Base-by-base conservation (phyloP, 2,329 filamentous ascomycete species). In the Diaporthe australafricana region DNA sequence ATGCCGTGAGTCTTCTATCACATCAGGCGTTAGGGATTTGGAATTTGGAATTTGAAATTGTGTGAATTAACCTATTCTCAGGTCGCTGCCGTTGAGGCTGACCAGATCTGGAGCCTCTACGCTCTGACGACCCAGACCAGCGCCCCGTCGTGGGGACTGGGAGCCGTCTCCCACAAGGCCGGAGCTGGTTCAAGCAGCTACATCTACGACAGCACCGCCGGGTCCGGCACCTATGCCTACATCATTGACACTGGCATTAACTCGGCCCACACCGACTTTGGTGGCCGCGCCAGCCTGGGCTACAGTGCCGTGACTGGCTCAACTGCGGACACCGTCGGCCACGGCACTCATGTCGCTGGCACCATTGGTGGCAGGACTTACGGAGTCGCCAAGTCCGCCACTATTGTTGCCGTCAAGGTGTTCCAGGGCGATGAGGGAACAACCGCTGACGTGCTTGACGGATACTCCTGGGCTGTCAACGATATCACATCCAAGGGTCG, bases 171-270 rank as follows among this genome's bases (percentile, higher is more conserved):
- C 17, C 76, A 77, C 72, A 50, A 66, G 22, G 75, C 70, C 14
- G 68, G 67, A 3, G 72, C 66, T 20, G 71, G 71, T 7, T 56
- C 60, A 2, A 71, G 70, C 42, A 68, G 69, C 60, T 79, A 78
- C 65, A 42, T 75, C 45, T 79, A 78, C 68, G 75, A 78, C 68
- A 50, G 56, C 27, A 72, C 73, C 1, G 75, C 77, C 7, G 80
- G 79, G n/a, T n/a, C 55, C 1, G 76, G 73, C 17, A 75, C 75
- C 14, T 84, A 81, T 70, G 78, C 81, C 56, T 87, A 86, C 74
- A 74, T 87, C 27, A 79, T 87, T 69, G 85, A 87, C 76, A 85
- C 83, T 5, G 84, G 85, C 47, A 82, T 86, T 68, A 77, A 77
- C 63, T 80, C 78, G 17, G 56, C 76, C 11, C 85, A 87, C 75